Evolutionary conservation across 371 early-diverging fungal species (phyloP), one percentile per base, ranked within the genome.

Genomic region (Gilbertella persicaria): DNA sequence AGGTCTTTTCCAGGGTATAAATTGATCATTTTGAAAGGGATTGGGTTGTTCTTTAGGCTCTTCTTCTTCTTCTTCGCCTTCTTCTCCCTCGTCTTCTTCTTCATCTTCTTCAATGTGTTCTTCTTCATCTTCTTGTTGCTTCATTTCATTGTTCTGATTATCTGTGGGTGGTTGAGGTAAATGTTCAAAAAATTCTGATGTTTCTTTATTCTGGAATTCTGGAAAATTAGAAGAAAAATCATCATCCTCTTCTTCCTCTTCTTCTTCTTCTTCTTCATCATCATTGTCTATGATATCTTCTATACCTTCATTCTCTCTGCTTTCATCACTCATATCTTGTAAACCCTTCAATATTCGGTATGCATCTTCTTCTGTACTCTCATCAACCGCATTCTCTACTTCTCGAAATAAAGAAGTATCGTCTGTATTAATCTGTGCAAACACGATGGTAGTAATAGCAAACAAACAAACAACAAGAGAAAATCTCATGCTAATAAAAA

Each of bases 181-280:
- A n/a, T 61, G 50, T 21, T 61, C 55, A 30, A 61, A 61, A 28
- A 52, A 56, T 20, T 55, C 62, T n/a, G 47, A 25, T 29, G 49
- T 45, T 14, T 47, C 62, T 38, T 47, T 53, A 24, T 62, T 57
- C 37, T 56, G 41, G 23, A 59, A 53, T 28, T 53, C 53, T 21
- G 38, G 51, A n/a, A 50, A 51, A 24, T 28, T 53, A 7, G 30
- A 20, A 1, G 47, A 19, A 21, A 52, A 46, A 25, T 46, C 53
- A 7, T 53, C 53, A 4, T 57, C 45, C 4, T 58, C 58, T 9
- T 50, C 46, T 0, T 57, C 50, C 5, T 43, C 38, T 21, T 43
- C 45, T 21, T 38, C 45, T 13, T 55, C 41, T 10, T 52, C 42
- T 7, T 39, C 42, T 45, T 35, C 43, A 23, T 50, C 46, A 35